Evolutionary conservation across 106 monocot species (phyloP), one percentile per base, ranked within the genome.

Genomic region (Vanilla planifolia): DNA sequence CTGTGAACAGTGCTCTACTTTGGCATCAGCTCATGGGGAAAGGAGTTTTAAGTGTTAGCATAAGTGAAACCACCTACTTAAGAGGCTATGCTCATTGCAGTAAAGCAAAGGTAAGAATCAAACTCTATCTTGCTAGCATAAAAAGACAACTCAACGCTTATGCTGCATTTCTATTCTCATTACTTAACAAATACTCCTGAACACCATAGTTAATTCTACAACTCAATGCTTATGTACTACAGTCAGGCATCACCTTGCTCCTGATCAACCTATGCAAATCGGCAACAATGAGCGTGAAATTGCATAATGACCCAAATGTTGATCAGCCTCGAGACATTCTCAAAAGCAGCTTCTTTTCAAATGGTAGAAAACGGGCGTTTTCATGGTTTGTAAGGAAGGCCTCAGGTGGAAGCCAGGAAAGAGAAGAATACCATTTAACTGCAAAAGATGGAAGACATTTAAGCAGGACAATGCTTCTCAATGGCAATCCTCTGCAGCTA

Each of bases 21-120:
- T 92, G 88, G 88, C 78, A 81, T 74, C 78, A 76, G 25, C 75
- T 88, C 42, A 92, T 92, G 92, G 92, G 92, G 21, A 72, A 76
- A 47, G 73, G 76, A 48, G 92, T 84, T 62, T 83, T 92, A 61
- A 72, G 73, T 20, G 26, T 81, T 71, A 68, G 73, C 50, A 66
- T 76, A 26, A 74, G 63, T 33, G 86, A 74, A 13, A 84, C 92
- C 7, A 60, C 81, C 33, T 84, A 65, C 60, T 61, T 92, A 47
- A 80, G 86, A 28, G 83, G 84, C 1, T 87, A 92, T 74, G 86
- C 83, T 32, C 92, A 87, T 57, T 92, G 92, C 47, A 41, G 69
- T 15, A 92, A 92, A 44, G 28, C 56, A 23, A 72, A 65, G 67
- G 80, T 84, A 61, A 8, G 5, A 25, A 24, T 61, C 40, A 43